Evolutionary conservation across 352 stramenopile species (phyloP), one percentile per base, ranked within the genome.

Genomic region (Pythium diclinum): DNA sequence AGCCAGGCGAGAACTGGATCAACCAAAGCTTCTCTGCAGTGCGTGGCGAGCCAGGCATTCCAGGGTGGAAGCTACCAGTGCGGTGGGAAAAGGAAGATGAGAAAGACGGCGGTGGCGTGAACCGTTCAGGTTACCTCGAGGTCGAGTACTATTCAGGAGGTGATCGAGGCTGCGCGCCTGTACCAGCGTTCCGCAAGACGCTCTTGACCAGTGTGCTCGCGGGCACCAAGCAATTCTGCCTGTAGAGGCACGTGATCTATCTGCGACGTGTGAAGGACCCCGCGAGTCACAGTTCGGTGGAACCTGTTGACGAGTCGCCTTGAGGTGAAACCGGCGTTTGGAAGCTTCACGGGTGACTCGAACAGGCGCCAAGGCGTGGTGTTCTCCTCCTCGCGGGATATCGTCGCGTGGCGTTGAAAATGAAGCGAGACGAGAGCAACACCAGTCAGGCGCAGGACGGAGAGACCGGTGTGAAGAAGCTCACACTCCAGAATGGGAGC

Each of bases 1-100:
- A 94, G 48, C 85, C 85, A 10, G 84, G 85, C 0, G 85, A 94
- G 62, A 94, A 94, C 63, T 94, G 85, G 85, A 74, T 91, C 63
- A 89, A 91, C 59, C 83, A 94, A 70, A 85, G 72, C 56, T 94
- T 91, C 62, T 71, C 79, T 4, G 46, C 73, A 30, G 65, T 76
- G 13, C 46, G 69, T 13, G 79, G 77, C 2, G 85, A 92, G 56
- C 69, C 75, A 10, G 79, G 78, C 10, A 78, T 94, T 44, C 85
- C 85, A 5, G 85, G 85, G 23, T 94, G 85, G 85, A 89, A 94
- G 58, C 66, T 94, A 40, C 85, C 85, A 1, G 72, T 81, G 52
- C 83, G 83, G 6, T 94, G 85, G 85, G 83, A 90, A 57, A 89
- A 90, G 54, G 85, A 92, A 61, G 79, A 92, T 61, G 75, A 72